Evolutionary conservation across 139 green algal species (phyloP).

Genomic region (Closterium sp.): DNA sequence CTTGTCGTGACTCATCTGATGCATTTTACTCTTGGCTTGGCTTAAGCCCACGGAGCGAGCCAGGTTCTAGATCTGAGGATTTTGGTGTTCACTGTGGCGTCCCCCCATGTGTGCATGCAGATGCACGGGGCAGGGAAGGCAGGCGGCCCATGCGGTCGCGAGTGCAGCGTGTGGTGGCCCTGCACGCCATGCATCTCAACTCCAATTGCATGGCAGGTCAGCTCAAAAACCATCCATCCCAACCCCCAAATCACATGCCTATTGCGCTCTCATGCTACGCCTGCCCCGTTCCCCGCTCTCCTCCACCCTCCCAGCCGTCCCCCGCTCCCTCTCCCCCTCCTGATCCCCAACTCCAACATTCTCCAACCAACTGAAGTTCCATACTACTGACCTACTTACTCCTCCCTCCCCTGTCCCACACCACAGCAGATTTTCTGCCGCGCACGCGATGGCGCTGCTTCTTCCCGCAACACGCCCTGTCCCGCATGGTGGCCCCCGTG

Average conservation of each 20-base stretch:
- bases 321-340: too few relatives aligned
- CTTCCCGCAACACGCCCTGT: neutral
- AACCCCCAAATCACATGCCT: neutral
- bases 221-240: too few relatives aligned
- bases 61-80: too few relatives aligned
- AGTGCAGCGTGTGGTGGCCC: neutral
- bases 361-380: too few relatives aligned
- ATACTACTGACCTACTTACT: neutral
- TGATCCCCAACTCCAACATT: too few relatives aligned
- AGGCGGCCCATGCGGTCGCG: neutral
- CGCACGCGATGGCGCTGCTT: neutral
- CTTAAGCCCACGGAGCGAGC: neutral
- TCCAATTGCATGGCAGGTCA: neutral
- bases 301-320: neutral
- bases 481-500: neutral
- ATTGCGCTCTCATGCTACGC: neutral
- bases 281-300: neutral
- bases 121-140: neutral
- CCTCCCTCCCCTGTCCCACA: neutral
- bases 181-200: neutral
- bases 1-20: too few relatives aligned
- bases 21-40: neutral
- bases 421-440: neutral
- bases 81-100: neutral
- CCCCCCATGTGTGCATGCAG: neutral